These are phyloP conservation scores for Trametes sp. DNA, from an alignment of 1,284 basidiomycete genomes.

Conservation along the genomic window DNA sequence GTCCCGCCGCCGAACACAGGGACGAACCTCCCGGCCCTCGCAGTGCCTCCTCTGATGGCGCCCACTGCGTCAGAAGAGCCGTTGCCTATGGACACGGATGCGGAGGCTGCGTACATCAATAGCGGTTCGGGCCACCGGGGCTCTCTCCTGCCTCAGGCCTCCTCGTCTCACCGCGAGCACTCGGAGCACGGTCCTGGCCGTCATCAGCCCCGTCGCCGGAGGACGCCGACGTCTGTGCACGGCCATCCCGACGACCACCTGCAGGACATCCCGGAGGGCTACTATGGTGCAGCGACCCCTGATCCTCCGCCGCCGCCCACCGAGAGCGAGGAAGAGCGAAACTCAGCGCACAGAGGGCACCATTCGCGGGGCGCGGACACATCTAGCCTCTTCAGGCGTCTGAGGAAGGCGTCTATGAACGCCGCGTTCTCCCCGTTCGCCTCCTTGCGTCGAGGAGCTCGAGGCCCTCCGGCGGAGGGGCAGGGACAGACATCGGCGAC, in stretches of 20 bases:
- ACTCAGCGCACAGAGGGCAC: conserved; percentile 8
- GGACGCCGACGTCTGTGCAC: conserved; percentile 17
- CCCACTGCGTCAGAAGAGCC: conserved; percentile 55
- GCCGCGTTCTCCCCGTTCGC: conserved; percentile 55
- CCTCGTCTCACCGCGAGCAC: conserved; percentile 6
- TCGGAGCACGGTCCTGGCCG: conserved; percentile 24
- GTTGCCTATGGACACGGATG: conserved; percentile 66
- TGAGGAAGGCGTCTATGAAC: conserved; percentile 61
- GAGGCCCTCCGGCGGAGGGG: background rate
- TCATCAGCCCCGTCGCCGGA: conserved; percentile 25
- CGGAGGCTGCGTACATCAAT: conserved; percentile 46
- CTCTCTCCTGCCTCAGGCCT: conserved; percentile 6
- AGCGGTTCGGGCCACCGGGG: conserved; percentile 35
- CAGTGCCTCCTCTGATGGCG: conserved; percentile 29
- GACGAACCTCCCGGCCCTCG: conserved; percentile 31
- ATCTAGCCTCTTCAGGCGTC: conserved; percentile 36
- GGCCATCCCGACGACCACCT: conserved; percentile 16
- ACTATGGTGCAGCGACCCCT: conserved; percentile 39
- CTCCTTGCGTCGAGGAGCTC: conserved; percentile 40
- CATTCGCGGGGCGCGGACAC: conserved; percentile 11
- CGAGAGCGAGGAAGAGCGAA: conserved; percentile 29
- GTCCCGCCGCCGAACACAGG: conserved; percentile 36
- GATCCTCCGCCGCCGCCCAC: conserved; percentile 39
- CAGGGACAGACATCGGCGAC: conserved; percentile 41
- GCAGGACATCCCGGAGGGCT: conserved; percentile 24